Conservation (phyloP, 140 eudicot species). For the Erigeron philadelphicus region DNA sequence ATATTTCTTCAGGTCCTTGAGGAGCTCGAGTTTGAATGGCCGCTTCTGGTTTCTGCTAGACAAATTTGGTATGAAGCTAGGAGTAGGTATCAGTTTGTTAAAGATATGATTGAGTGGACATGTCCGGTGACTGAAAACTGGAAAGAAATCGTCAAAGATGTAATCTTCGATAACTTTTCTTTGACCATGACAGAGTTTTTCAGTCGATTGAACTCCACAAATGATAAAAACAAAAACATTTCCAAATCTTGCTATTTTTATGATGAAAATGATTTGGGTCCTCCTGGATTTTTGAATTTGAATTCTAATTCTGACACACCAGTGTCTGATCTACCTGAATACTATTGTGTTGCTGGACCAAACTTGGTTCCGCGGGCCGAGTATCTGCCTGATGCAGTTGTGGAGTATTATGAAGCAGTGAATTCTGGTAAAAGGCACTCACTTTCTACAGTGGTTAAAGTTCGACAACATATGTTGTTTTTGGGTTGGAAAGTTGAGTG, state of each 20-base stretch:
- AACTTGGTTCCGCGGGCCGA: slow-evolving; percentile 29
- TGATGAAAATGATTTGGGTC: slow-evolving; percentile 1
- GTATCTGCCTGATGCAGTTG: slow-evolving; percentile 33
- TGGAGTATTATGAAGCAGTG: slow-evolving; percentile 11
- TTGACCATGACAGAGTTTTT: slow-evolving; percentile 30
- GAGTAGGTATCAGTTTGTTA: slow-evolving; percentile 28
- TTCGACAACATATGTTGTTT: slow-evolving; percentile 39
- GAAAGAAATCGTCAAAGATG: slow-evolving; percentile 39
- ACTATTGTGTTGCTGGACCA: slow-evolving; percentile 7
- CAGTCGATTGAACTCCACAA: slow-evolving; percentile 23
- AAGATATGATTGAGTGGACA: slow-evolving; percentile 48
- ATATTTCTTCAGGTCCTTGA: slow-evolving; percentile 52
- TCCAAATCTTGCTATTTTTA: slow-evolving; percentile 14
- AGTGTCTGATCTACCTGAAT: slow-evolving; percentile 17
- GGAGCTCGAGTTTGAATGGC: slow-evolving; percentile 40
- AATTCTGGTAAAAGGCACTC: not conserved
- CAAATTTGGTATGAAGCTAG: slow-evolving; percentile 74
- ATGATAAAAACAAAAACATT: slow-evolving; percentile 19
- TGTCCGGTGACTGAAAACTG: slow-evolving; percentile 30
- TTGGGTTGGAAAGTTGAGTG: slow-evolving; percentile 53
- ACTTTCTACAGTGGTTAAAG: not conserved
- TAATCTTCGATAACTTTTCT: slow-evolving; percentile 31
- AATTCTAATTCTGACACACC: not conserved
- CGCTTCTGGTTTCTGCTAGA: slow-evolving; percentile 48
- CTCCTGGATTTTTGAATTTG: slow-evolving; percentile 7